Percentiles rank a stretch among this genome's conserved stretches.
Conservation (phyloP, 176 grass and related monocot species). For the Triticum dicoccoides region DNA sequence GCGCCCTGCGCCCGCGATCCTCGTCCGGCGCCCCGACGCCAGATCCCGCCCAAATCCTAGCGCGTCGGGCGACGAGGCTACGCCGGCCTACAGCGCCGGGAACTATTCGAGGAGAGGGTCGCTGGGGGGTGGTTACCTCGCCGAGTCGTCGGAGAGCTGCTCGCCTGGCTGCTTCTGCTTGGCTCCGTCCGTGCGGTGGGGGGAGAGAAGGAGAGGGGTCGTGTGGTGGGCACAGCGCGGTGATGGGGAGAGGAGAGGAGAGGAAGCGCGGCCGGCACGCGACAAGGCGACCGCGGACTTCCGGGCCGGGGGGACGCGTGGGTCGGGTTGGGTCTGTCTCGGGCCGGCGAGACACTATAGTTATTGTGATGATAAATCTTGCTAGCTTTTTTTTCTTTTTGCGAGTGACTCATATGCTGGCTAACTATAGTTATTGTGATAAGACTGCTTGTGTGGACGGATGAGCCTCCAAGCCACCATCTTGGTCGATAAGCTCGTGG, state of each 20-base stretch:
- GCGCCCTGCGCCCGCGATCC: background rate
- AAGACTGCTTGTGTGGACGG: no score
- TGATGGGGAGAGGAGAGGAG: background rate
- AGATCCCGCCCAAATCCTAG: background rate
- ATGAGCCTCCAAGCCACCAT: no score
- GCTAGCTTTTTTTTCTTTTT: no score
- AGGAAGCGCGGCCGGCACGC: conserved; percentile 11
- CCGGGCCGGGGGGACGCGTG: background rate
- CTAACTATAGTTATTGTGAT: no score
- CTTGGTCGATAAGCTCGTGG: no score
- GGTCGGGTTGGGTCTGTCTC: background rate
- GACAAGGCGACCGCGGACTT: background rate
- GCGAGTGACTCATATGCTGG: no score
- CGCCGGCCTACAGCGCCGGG: background rate
- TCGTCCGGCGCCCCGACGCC: background rate
- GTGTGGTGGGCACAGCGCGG: conserved; percentile 14
- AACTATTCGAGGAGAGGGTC: background rate
- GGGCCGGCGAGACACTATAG: no score
- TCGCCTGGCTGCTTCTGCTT: background rate
- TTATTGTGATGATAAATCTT: no score
- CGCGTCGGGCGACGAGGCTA: background rate
- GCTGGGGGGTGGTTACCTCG: background rate
- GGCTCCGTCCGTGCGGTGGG: background rate
- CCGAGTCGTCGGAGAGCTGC: background rate
- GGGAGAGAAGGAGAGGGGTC: background rate